Percentiles rank a stretch among this genome's conserved stretches.
These are phyloP conservation scores for Aureobasidium leucospermi DNA, from an alignment of 2,329 filamentous ascomycete genomes.

Conservation along the genomic window DNA sequence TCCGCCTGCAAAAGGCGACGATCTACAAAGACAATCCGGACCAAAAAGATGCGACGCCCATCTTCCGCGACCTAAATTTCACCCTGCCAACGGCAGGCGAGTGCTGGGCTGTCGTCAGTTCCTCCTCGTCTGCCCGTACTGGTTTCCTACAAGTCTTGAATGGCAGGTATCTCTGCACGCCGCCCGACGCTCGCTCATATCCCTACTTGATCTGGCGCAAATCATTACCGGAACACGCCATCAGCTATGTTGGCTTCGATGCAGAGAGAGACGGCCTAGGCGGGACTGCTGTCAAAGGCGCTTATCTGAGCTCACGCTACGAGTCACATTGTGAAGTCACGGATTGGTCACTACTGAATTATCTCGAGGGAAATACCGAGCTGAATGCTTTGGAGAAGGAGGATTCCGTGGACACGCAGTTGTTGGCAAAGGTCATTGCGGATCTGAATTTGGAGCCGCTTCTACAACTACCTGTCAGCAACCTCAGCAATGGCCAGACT, in stretches of 20 bases:
- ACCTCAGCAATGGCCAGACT: conserved; percentile 90
- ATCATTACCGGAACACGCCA: conserved; percentile 56
- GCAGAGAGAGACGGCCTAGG: conserved; percentile 56
- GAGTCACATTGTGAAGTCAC: conserved; percentile 80
- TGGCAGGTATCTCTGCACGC: conserved; percentile 67
- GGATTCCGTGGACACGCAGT: conserved; percentile 37
- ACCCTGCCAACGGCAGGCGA: conserved; percentile 44
- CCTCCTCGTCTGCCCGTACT: conserved; percentile 71
- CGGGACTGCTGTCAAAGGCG: conserved; percentile 55
- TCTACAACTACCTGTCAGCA: conserved; percentile 74
- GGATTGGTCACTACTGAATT: conserved; percentile 78
- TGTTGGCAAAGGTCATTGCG: conserved; percentile 56
- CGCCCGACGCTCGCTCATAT: conserved; percentile 67
- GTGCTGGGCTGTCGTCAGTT: conserved; percentile 75
- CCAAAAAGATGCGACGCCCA: conserved; percentile 55
- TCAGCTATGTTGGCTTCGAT: conserved; percentile 88
- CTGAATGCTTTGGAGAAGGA: conserved; percentile 62
- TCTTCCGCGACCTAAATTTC: conserved; percentile 68
- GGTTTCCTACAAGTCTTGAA: conserved; percentile 72
- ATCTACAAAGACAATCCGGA: conserved; percentile 72
- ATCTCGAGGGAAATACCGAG: conserved; percentile 72
- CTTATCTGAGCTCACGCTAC: conserved; percentile 84
- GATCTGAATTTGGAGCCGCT: conserved; percentile 64
- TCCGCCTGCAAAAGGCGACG: conserved; percentile 69
- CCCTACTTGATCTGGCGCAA: conserved; percentile 61